Conservation (phyloP, 352 stramenopile genomes). For the Pythium rhizo-oryzae region DNA sequence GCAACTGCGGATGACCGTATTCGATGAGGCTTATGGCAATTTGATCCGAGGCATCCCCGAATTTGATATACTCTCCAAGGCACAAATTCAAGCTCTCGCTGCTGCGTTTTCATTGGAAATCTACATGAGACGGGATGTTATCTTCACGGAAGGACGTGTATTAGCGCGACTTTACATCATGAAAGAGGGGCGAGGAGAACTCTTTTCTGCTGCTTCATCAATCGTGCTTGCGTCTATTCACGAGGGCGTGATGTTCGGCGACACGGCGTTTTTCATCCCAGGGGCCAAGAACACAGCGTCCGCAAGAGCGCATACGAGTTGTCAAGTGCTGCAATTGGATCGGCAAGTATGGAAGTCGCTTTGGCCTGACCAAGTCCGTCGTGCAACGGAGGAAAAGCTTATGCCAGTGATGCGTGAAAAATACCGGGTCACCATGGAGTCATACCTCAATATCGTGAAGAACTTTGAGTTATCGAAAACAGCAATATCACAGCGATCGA, state of each 20-base stretch:
- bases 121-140: constrained; percentile 55
- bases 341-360: constrained; percentile 42
- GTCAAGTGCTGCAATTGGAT: constrained; percentile 59
- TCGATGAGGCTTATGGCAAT: constrained; percentile 50
- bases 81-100: constrained; percentile 43
- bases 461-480: constrained; percentile 21
- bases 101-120: constrained; percentile 48
- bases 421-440: constrained; percentile 2
- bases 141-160: constrained; percentile 43
- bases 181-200: constrained; percentile 49
- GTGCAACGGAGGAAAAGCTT: constrained; percentile 39
- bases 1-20: constrained; percentile 36
- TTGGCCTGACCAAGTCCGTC: constrained; percentile 44
- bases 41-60: constrained; percentile 40
- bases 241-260: constrained; percentile 48
- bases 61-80: constrained; percentile 32
- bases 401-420: constrained; percentile 29
- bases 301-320: constrained; percentile 46
- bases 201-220: constrained; percentile 36
- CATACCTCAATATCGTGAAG: constrained; percentile 18
- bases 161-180: constrained; percentile 51
- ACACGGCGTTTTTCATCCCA: constrained; percentile 61
- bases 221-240: constrained; percentile 40
- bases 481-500: constrained; percentile 36
- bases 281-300: constrained; percentile 41